Base-by-base conservation (phyloP, 129 eudicot genomes). In the Rutidosis leptorrhynchoides region DNA sequence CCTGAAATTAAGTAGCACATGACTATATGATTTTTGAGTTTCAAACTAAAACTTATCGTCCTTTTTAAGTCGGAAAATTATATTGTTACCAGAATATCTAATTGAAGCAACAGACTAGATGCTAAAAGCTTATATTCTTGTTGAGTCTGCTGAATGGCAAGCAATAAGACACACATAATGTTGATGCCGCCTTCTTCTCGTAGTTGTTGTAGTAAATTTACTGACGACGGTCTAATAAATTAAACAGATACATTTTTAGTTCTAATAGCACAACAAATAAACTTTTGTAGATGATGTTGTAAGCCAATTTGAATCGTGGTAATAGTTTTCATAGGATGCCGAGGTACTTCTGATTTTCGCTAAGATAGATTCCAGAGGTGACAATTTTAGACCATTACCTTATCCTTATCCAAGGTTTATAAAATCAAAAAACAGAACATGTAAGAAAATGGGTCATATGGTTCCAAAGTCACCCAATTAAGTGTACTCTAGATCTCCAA, bases 31-130 rank as follows among this genome's bases (percentile, higher is more conserved):
- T 64, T 72, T 72, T 37, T 56, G 42, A 22, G 16, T 24, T 61
- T 62, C 27, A 19, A 53, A 27, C 32, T 48, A 32, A 6, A 40
- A 10, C 11, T 37, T 40, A 10, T 40, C 16, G 46, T 7, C 12
- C 46, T 3, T 40, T 40, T 4, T 40, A 40, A 40, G 46, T 16
- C 46, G 11, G 3, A 11, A 40, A 22, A 73, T 21, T 43, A 17
- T 28, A 10, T 1, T 58, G 75, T 82, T 79, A 89, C 96, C 85
- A 83, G 74, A 62, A 79, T 73, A 79, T 83, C 87, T 29, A 89
- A 66, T 26, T 86, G 96, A 66, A 89, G 88, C 60, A 89, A 75
- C 71, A 89, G 72, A 72, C 80, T 83, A 52, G 95, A 90, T 62
- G 95, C 96, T 62, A 85, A 64, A 64, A 89, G 81, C 70, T 63